A percentile compares a stretch with the other conserved stretches of the same genome.
Evolutionary conservation across 2,329 filamentous ascomycete species (phyloP).

Genomic region (Penicillium sp.): DNA sequence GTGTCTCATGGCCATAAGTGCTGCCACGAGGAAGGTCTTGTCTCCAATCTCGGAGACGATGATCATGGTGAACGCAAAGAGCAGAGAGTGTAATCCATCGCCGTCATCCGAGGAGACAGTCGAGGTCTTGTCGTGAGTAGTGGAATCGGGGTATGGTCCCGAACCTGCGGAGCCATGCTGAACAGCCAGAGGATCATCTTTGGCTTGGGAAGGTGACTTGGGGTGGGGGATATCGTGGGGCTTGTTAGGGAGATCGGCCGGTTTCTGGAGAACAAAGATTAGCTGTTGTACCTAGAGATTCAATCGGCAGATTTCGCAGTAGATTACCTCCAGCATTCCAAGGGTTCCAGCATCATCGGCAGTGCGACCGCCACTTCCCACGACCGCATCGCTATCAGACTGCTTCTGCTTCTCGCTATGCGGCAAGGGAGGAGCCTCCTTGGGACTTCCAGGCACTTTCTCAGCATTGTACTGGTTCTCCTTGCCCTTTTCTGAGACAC

Average conservation of each 20-base stretch:
- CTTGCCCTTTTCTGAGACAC: constrained; percentile 86
- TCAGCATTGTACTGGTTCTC: constrained; percentile 71
- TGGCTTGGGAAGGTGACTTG: constrained; percentile 60
- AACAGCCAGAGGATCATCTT: constrained; percentile 41
- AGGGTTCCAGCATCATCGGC: constrained; percentile 53
- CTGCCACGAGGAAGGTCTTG: constrained; percentile 97
- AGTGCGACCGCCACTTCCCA: constrained; percentile 47
- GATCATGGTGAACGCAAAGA: constrained; percentile 96
- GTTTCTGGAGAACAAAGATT: constrained; percentile 66
- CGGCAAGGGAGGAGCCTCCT: constrained; percentile 81
- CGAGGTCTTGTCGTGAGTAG: constrained; percentile 38
- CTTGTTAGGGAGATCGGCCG: constrained; percentile 77
- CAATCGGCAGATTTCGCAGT: neutral
- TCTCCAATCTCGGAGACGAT: constrained; percentile 95
- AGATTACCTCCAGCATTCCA: constrained; percentile 61
- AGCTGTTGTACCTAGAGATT: neutral
- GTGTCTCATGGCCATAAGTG: constrained; percentile 99
- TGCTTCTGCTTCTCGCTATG: constrained; percentile 80
- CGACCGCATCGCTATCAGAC: constrained; percentile 41
- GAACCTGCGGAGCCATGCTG: constrained; percentile 35
- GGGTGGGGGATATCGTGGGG: constrained; percentile 75
- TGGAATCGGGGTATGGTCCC: constrained; percentile 38
- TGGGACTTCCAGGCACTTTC: constrained; percentile 81
- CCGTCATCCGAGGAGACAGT: constrained; percentile 63
- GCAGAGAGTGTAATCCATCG: constrained; percentile 78